A percentile compares a stretch with the other conserved stretches of the same genome.
phyloP scores from a whole-genome alignment of 768 basidiomycete genomes.

The Lepiota subincarnata region DNA sequence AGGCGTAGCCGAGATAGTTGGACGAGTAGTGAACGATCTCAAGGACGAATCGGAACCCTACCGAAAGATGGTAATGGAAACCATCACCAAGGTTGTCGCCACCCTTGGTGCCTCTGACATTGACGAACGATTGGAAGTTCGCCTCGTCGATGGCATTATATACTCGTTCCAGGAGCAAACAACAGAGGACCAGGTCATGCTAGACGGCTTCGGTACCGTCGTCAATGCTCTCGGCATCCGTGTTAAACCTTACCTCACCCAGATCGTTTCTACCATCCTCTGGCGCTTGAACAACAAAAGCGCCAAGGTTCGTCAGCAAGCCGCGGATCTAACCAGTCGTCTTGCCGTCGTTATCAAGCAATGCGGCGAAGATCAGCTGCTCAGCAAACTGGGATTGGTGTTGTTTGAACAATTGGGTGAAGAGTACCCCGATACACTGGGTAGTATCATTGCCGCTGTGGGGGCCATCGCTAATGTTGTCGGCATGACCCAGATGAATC shows the following conservation, averaged over 20 bases:
- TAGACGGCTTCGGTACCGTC: slow-evolving; percentile 97
- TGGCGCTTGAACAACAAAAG: slow-evolving; percentile 99
- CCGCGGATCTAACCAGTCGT: slow-evolving; percentile 95
- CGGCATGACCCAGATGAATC: slow-evolving; percentile 99
- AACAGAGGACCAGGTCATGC: slow-evolving; percentile 97
- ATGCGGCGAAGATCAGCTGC: slow-evolving; percentile 92
- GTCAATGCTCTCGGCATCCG: slow-evolving; percentile 95
- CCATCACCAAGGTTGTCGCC: slow-evolving; percentile 93
- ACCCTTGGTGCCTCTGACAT: slow-evolving; percentile 96
- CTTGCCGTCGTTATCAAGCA: slow-evolving; percentile 98
- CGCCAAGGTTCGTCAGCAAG: slow-evolving; percentile 98
- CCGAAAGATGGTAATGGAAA: slow-evolving; percentile 99
- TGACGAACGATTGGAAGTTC: slow-evolving; percentile 91
- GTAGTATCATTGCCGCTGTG: slow-evolving; percentile 98
- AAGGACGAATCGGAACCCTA: slow-evolving; percentile 91
- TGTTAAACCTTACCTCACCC: slow-evolving; percentile 97
- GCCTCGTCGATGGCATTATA: slow-evolving; percentile 97
- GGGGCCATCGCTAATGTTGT: slow-evolving; percentile 99
- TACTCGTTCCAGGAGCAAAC: slow-evolving; percentile 99
- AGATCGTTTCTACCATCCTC: slow-evolving; percentile 97
- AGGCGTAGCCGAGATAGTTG: slow-evolving; percentile 95
- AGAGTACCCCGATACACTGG: slow-evolving; percentile 98
- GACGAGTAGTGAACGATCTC: slow-evolving; percentile 81
- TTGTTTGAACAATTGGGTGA: slow-evolving; percentile 98
- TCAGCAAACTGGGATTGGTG: slow-evolving; percentile 95